A percentile compares a stretch with the other conserved stretches of the same genome.
Conservation (phyloP, 2,329 filamentous ascomycete genomes). For the Colletotrichum tofieldiae region DNA sequence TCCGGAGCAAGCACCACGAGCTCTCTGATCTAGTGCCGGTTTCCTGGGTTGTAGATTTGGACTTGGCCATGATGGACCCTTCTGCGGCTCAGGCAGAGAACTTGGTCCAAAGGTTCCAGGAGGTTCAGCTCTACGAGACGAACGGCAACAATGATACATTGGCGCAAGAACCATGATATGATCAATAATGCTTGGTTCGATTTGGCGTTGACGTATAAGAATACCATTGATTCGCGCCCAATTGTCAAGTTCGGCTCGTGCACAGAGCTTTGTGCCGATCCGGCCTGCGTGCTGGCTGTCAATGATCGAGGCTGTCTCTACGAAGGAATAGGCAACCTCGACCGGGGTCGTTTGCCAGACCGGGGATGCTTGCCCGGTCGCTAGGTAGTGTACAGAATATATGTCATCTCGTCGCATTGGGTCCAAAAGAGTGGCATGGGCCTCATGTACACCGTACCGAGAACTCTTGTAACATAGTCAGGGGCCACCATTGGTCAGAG, state of each 20-base stretch:
- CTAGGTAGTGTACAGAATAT: not conserved
- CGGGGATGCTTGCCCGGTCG: too few species aligned
- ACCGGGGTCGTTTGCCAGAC: too few species aligned
- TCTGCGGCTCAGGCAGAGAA: conserved; percentile 52
- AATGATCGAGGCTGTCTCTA: not conserved
- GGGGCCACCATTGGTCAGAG: not conserved
- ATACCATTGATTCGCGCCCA: not conserved
- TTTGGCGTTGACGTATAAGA: not conserved
- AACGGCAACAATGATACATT: too few species aligned
- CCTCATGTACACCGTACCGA: too few species aligned
- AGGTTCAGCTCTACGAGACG: not conserved
- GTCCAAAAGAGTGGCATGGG: not conserved
- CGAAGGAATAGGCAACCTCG: not conserved
- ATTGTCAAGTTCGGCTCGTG: not conserved
- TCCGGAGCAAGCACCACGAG: conserved; percentile 43
- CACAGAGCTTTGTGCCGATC: not conserved
- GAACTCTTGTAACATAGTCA: not conserved
- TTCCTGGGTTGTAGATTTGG: conserved; percentile 55
- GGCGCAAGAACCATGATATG: not conserved
- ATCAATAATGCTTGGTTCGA: too few species aligned
- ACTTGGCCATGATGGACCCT: conserved; percentile 54
- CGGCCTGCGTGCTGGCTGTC: not conserved
- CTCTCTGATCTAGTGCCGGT: conserved; percentile 49
- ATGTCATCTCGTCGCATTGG: not conserved
- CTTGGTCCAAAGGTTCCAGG: conserved; percentile 46